phyloP scores from a whole-genome alignment of 2,329 filamentous ascomycete genomes.

The Epichloe amarillans region DNA sequence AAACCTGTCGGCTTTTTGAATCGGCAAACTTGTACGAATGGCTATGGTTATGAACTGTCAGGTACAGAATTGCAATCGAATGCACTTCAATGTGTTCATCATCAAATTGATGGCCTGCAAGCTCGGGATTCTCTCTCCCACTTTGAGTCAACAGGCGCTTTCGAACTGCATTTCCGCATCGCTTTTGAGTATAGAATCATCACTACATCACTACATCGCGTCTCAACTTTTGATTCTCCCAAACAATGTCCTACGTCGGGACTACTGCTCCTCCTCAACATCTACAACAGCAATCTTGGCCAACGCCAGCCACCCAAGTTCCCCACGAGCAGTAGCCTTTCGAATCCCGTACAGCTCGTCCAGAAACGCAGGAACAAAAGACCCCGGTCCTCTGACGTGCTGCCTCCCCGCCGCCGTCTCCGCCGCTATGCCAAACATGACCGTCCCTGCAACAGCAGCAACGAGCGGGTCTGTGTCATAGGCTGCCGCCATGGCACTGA shows the following conservation, averaged over 20 bases:
- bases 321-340: slow-evolving; percentile 31
- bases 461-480: slow-evolving; percentile 50
- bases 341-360: slow-evolving; percentile 50
- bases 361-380: slow-evolving; percentile 73
- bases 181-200: no score
- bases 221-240: no score
- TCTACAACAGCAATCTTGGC: slow-evolving; percentile 33
- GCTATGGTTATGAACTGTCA: no score
- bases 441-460: slow-evolving; percentile 57
- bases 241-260: no score
- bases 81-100: no score
- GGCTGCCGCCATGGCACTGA: slow-evolving; percentile 62
- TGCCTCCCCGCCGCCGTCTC: slow-evolving; percentile 51
- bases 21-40: not conserved
- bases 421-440: slow-evolving; percentile 65
- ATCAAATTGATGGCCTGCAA: no score
- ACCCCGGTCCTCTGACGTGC: slow-evolving; percentile 66
- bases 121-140: no score
- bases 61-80: no score
- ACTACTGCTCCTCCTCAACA: slow-evolving; percentile 11
- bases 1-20: not conserved
- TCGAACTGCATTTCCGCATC: no score
- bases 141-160: no score
- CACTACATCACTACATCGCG: no score
- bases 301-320: slow-evolving; percentile 36